Conservation (phyloP, 2,329 filamentous ascomycete genomes). For the Rhynchosporium agropyri region DNA sequence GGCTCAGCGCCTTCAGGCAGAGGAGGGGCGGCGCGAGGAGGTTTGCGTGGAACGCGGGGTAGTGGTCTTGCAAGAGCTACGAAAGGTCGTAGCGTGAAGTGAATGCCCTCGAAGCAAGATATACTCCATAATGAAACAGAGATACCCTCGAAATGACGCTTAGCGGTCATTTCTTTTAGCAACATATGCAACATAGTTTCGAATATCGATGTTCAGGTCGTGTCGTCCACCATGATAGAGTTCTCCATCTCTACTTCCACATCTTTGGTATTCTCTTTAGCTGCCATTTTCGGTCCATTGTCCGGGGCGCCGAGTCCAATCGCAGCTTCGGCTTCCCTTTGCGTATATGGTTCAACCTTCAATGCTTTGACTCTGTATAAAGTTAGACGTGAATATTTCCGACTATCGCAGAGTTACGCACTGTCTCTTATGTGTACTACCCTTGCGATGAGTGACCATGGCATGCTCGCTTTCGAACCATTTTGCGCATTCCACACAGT, state of each 20-base stretch:
- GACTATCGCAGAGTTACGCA: constrained; percentile 43
- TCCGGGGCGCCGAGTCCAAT: constrained; percentile 67
- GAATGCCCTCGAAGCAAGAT: constrained; percentile 23
- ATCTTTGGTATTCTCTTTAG: constrained; percentile 39
- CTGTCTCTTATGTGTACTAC: constrained; percentile 94
- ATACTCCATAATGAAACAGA: constrained; percentile 16
- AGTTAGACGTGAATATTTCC: constrained; percentile 12
- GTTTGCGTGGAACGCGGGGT: constrained; percentile 39
- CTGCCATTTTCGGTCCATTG: constrained; percentile 56
- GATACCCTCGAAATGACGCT: constrained; percentile 21
- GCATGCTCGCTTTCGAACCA: constrained; percentile 90
- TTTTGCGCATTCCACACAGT: constrained; percentile 92
- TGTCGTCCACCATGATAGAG: constrained; percentile 33
- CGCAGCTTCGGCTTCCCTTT: constrained; percentile 83
- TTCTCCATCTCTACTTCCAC: constrained; percentile 50
- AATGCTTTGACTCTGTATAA: constrained; percentile 74
- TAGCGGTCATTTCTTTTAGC: neutral
- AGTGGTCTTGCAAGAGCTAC: constrained; percentile 43
- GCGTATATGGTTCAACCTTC: constrained; percentile 81
- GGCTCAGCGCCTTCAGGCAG: constrained; percentile 36
- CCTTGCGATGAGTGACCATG: constrained; percentile 73
- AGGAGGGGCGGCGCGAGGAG: constrained; percentile 40
- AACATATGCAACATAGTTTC: neutral
- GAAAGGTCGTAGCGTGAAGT: constrained; percentile 38
- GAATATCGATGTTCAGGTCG: neutral